Evolutionary conservation across 2,329 filamentous ascomycete species (phyloP), one percentile per base, ranked within the genome.

Genomic region (Exophiala sp.): DNA sequence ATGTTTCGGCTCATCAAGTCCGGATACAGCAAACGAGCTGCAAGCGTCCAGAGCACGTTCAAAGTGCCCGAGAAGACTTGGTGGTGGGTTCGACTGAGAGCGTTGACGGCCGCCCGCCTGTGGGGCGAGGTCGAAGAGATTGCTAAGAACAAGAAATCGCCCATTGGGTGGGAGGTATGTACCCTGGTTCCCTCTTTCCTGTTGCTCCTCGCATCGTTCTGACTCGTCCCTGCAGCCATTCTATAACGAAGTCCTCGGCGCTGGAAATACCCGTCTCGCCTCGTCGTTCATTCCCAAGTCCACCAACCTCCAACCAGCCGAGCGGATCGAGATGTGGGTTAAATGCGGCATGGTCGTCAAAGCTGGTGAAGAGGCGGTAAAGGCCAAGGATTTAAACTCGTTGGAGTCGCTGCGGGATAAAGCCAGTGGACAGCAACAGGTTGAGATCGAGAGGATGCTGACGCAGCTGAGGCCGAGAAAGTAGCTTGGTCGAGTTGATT

Each of bases 101-200:
- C 91, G 0, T 80, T 97, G 47, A 90, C 99, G 2, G 88, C 89
- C 12, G 90, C 91, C 68, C 82, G 94, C 51, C 89, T 96, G 67
- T 99, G 91, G 91, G 85, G 83, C 47, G 92, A 96, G 69, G 81
- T 99, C 54, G 91, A 97, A 69, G 91, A 96, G 63, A 82, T 90
- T 63, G 82, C 83, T 34, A 81, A 79, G 66, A 83, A 71, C 36
- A 81, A 88, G 66, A 95, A 91, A 71, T 94, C 88, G 54, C 89
- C 92, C 0, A 97, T 99, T 68, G 92, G 92, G 9, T 99, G 94
- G 94, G 90, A 95, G 82, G 88, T 90, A 72, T 77, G 84, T 74
- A 39, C 50, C 54, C 47, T 35, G 47, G 3, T 41, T 52, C 42
- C 42, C 43, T 44, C 11, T 52, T 36, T 35, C 9, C 11, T 5